Evolutionary conservation across 75 land plant genomes (phyloP), one percentile per base, ranked within the genome.

Genomic region (Pinus albicaulis): DNA sequence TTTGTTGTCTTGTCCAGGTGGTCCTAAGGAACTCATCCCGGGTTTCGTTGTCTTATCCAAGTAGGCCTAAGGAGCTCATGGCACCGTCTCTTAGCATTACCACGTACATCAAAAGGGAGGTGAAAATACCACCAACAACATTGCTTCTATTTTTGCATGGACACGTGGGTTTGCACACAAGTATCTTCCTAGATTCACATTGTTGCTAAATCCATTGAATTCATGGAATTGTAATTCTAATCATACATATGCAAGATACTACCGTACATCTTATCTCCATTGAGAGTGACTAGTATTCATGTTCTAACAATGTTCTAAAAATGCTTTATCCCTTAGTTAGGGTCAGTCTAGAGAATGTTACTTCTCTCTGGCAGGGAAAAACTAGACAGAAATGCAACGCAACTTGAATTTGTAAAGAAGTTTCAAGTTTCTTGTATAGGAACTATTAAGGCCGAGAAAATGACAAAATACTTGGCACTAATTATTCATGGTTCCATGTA

Each of bases 1-100:
- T n/a, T n/a, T n/a, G n/a, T n/a, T n/a, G n/a, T n/a, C n/a, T n/a
- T n/a, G n/a, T n/a, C n/a, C n/a, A n/a, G n/a, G n/a, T n/a, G n/a
- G n/a, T n/a, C n/a, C n/a, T n/a, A n/a, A n/a, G n/a, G n/a, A n/a
- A n/a, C n/a, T 28, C 70, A 66, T 31, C 20, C 17, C 19, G 34
- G 70, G 36, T 66, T 66, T 66, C 36, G 36, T 3, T 70, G 38
- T 25, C 22, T 73, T 71, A 1, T 66, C 16, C 78, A 95, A 96
- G 88, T 95, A 96, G 86, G 96, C 99, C 57, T 96, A 96, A 80
- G 99, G 96, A 63, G 99, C 96, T 24, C 99, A 96, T 85, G 99
- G 96, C 3, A 96, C 96, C 57, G 99, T 96, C 8, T 91, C 99
- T 12, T 89, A 94, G 36, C 99, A 96, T 83, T 96, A 71, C 80